phyloP scores from a whole-genome alignment of 148 eudicot species.

The Pouteria glomerata region DNA sequence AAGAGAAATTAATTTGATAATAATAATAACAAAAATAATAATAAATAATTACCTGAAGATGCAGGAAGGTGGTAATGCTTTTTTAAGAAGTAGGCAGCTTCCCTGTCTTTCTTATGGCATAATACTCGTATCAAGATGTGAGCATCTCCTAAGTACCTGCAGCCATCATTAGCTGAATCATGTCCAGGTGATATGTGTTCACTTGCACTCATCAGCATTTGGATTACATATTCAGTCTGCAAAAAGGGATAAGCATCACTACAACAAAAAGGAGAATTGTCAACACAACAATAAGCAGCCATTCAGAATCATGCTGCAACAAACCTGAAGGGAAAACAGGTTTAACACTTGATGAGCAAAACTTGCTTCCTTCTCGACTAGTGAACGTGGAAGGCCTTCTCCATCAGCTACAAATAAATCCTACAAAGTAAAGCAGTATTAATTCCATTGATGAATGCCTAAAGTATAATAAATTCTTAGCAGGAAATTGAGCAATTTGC shows the following conservation, averaged over 20 bases:
- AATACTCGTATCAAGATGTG: slow-evolving; percentile 70
- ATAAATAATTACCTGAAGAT: slow-evolving; percentile 87
- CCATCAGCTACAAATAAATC: slow-evolving; percentile 94
- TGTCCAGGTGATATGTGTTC: slow-evolving; percentile 49
- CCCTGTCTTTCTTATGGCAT: slow-evolving; percentile 86
- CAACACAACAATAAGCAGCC: background rate
- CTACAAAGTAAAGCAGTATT: slow-evolving; percentile 30
- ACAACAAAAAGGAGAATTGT: background rate
- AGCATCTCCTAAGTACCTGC: slow-evolving; percentile 56
- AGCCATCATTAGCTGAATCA: slow-evolving; percentile 26
- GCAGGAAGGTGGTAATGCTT: slow-evolving; percentile 70
- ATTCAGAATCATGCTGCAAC: background rate
- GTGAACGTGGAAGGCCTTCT: slow-evolving; percentile 93
- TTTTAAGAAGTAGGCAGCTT: slow-evolving; percentile 73
- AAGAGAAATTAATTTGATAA: too few species aligned
- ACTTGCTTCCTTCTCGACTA: slow-evolving; percentile 70
- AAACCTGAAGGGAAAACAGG: slow-evolving; percentile 74
- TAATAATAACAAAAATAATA: too few species aligned
- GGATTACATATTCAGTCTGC: slow-evolving; percentile 75
- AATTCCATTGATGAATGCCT: background rate
- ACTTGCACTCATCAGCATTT: slow-evolving; percentile 79
- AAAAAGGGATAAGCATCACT: background rate
- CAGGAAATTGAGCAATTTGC: background rate
- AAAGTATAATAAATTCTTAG: background rate
- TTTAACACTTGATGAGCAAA: slow-evolving; percentile 63